phyloP scores from a whole-genome alignment of 108 stramenopile species.

The Cyclostephanos tholiformis region DNA sequence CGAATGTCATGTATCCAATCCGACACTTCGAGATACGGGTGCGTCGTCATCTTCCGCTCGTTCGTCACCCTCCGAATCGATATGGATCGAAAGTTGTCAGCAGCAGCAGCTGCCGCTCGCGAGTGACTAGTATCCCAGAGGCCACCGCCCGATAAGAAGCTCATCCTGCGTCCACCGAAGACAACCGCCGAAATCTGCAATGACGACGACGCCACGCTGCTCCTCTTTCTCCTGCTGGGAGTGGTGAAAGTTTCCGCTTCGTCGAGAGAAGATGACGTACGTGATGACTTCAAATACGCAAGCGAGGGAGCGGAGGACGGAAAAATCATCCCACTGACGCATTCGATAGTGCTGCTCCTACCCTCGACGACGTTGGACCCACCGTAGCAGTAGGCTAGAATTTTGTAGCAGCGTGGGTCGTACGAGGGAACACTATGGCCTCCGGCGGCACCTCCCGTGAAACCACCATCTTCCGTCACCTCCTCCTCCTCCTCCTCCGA shows the following conservation, averaged over 20 bases:
- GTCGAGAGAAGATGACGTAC: not conserved
- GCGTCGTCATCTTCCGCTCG: not conserved
- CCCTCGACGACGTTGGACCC: not conserved
- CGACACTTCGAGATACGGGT: slow-evolving; percentile 35
- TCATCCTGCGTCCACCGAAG: slow-evolving; percentile 30
- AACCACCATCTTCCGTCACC: not conserved
- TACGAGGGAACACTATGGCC: not conserved
- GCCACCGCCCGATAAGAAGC: slow-evolving; percentile 43
- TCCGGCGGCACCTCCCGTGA: not conserved
- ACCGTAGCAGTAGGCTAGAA: slow-evolving; percentile 8
- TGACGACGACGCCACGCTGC: slow-evolving; percentile 1
- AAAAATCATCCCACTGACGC: slow-evolving; percentile 18
- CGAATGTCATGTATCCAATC: slow-evolving; percentile 75
- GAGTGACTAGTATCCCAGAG: slow-evolving; percentile 16
- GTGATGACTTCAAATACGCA: not conserved
- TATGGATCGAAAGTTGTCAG: slow-evolving; percentile 30
- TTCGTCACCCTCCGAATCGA: slow-evolving; percentile 10
- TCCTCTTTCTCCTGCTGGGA: not conserved
- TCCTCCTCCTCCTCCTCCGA: not conserved
- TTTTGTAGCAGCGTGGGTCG: slow-evolving; percentile 6
- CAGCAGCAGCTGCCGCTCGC: no score
- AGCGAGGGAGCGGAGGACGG: slow-evolving; percentile 17
- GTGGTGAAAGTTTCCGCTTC: not conserved
- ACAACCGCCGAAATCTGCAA: slow-evolving; percentile 22
- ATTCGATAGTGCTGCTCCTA: slow-evolving; percentile 15